Evolutionary conservation across 768 basidiomycete species (phyloP).

Genomic region (Lentinula aciculospora): DNA sequence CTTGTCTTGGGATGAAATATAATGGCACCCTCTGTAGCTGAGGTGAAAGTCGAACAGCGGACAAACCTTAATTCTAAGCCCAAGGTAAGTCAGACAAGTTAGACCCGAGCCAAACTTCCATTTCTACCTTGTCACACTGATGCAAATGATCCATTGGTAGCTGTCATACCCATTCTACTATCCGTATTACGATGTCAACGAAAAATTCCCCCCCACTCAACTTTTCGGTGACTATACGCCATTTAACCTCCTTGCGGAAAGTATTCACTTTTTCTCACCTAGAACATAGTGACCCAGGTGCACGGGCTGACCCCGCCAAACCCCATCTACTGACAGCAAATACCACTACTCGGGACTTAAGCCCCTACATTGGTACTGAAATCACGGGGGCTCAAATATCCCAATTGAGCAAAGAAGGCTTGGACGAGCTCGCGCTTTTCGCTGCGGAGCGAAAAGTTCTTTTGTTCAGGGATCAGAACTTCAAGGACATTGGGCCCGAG

Average conservation of each 20-base stretch:
- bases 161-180: constrained; percentile 42
- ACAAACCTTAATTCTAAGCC: neutral
- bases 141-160: neutral
- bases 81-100: neutral
- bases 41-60: neutral
- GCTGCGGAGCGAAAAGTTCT: constrained; percentile 50
- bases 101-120: neutral
- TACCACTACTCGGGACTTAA: constrained; percentile 31
- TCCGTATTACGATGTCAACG: constrained; percentile 37
- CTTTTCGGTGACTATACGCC: constrained; percentile 29
- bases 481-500: constrained; percentile 51
- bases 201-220: constrained; percentile 46
- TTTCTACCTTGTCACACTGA: neutral
- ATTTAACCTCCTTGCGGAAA: neutral
- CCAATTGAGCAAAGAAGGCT: constrained; percentile 42
- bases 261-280: neutral
- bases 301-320: constrained; percentile 43
- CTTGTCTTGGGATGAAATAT: neutral
- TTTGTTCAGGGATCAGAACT: constrained; percentile 55
- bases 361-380: constrained; percentile 49
- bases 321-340: constrained; percentile 41
- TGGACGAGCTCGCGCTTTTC: constrained; percentile 47
- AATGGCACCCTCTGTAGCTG: constrained; percentile 8
- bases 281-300: constrained; percentile 40
- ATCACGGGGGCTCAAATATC: constrained; percentile 48